A percentile compares a stretch with the other conserved stretches of the same genome.
These are phyloP conservation scores for Clonostachys chloroleuca DNA, from an alignment of 2,329 filamentous ascomycete genomes.

Conservation along the genomic window DNA sequence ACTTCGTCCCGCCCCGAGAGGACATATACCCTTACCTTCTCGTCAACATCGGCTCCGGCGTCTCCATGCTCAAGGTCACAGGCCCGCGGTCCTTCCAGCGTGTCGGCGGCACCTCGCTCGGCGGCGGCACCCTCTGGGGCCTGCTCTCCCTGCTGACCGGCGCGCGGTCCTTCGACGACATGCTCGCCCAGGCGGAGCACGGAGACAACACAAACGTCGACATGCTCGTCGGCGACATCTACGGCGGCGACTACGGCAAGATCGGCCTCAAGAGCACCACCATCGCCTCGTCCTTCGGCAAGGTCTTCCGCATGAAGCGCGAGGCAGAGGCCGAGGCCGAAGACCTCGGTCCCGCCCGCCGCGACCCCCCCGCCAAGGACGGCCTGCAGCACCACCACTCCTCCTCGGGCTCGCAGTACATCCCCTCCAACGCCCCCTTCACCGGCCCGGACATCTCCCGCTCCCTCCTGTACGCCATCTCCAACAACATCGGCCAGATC, in stretches of 20 bases:
- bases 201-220: slow-evolving; percentile 94
- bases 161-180: slow-evolving; percentile 94
- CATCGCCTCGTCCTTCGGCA: slow-evolving; percentile 94
- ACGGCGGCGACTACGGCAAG: slow-evolving; percentile 92
- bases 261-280: slow-evolving; percentile 94
- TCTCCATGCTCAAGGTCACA: slow-evolving; percentile 95
- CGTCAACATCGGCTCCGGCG: slow-evolving; percentile 96
- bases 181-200: slow-evolving; percentile 85
- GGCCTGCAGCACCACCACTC: slow-evolving; percentile 22
- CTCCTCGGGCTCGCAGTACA: background rate
- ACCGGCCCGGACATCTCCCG: slow-evolving; percentile 81
- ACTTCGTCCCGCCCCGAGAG: slow-evolving; percentile 76
- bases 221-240: slow-evolving; percentile 97
- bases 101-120: slow-evolving; percentile 90
- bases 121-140: slow-evolving; percentile 97
- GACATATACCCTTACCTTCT: slow-evolving; percentile 91
- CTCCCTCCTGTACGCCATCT: slow-evolving; percentile 89
- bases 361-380: slow-evolving; percentile 28
- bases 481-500: slow-evolving; percentile 98
- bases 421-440: slow-evolving; percentile 42
- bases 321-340: slow-evolving; percentile 71
- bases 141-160: slow-evolving; percentile 87
- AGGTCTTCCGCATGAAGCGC: slow-evolving; percentile 90
- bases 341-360: slow-evolving; percentile 29
- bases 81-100: slow-evolving; percentile 82